Percentiles rank a stretch among this genome's conserved stretches.
These are phyloP conservation scores for Blastobotrys americana DNA, from an alignment of 805 yeast genomes.

Conservation along the genomic window DNA sequence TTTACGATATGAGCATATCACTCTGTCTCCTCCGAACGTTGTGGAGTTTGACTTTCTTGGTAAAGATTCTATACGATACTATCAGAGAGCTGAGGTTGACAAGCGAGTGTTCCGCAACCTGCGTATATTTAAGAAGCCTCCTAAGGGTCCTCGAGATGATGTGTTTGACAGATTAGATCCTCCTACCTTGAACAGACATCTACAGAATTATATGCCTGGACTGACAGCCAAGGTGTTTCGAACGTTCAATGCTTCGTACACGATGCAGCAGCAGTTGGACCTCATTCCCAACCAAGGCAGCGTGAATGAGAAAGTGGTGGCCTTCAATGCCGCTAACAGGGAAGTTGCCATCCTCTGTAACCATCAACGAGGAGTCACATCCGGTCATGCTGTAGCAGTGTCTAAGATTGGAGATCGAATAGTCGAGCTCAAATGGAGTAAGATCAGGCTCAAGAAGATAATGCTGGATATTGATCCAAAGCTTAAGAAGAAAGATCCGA, in stretches of 20 bases:
- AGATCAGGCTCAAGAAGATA: constrained; percentile 63
- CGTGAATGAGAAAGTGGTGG: constrained; percentile 77
- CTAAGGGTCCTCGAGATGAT: constrained; percentile 88
- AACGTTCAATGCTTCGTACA: constrained; percentile 92
- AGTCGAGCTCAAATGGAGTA: constrained; percentile 79
- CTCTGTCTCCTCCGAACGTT: constrained; percentile 73
- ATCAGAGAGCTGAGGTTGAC: constrained; percentile 89
- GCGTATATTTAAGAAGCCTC: constrained; percentile 77
- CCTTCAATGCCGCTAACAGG: constrained; percentile 90
- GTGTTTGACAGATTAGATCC: constrained; percentile 89
- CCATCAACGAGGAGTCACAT: constrained; percentile 89
- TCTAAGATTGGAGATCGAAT: constrained; percentile 71
- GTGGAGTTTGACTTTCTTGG: constrained; percentile 91
- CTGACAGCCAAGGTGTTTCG: constrained; percentile 95
- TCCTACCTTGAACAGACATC: constrained; percentile 68
- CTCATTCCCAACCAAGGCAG: constrained; percentile 80
- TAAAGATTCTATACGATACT: constrained; percentile 87
- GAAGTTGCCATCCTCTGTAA: constrained; percentile 94
- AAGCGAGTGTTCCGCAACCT: constrained; percentile 86
- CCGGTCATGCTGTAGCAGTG: constrained; percentile 74
- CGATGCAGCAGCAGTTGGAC: constrained; percentile 93
- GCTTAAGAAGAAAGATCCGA: constrained; percentile 42
- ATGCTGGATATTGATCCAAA: constrained; percentile 57
- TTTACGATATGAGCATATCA: constrained; percentile 79
- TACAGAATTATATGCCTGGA: constrained; percentile 87